Evolutionary conservation across 345 rosid species (phyloP), one percentile per base, ranked within the genome.

Genomic region (Moringa oleifera): DNA sequence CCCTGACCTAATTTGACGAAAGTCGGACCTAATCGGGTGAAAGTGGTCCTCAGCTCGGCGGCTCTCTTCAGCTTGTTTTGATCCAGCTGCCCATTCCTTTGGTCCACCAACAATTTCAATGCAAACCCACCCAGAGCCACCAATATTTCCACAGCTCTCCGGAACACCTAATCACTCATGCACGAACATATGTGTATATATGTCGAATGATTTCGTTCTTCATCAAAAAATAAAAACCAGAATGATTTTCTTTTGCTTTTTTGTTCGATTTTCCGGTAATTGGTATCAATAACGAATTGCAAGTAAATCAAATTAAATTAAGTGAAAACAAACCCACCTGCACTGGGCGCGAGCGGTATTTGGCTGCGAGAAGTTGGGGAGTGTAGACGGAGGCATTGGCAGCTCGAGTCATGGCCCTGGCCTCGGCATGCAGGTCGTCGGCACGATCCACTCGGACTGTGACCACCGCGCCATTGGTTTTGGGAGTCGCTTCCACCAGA

Each of bases 1-100:
- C 97, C 99, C 77, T 94, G 99, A 57, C 99, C 99, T 4, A 94
- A 68, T 71, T 94, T 94, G n/a, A 94, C 97, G 53, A 94, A 94
- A 62, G 99, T 88, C 31, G 99, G 96, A 0, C 99, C 99, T 21
- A 94, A 72, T 65, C 89, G 82, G 46, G 92, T 90, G 77, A 94
- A 90, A 20, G 86, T 90, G 12, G 37, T 59, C 17, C 89, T 71
- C 60, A 94, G 79, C 71, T 94, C 84, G 60, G 51, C 62, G 0
- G 91, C 97, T 54, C 97, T 80, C 75, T 61, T 76, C 71, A 82
- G 84, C 90, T 87, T 94, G 59, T 94, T 90, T 51, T 52, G 71
- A 25, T 88, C 84, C 37, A 88, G 64, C 41, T 56, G 66, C 16
- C 96, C 96, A 51, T 75, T 82, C 66, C 81, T 82, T 62, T 88